phyloP scores from a whole-genome alignment of 495 filamentous ascomycete species.

The Penicillium cataractarum region DNA sequence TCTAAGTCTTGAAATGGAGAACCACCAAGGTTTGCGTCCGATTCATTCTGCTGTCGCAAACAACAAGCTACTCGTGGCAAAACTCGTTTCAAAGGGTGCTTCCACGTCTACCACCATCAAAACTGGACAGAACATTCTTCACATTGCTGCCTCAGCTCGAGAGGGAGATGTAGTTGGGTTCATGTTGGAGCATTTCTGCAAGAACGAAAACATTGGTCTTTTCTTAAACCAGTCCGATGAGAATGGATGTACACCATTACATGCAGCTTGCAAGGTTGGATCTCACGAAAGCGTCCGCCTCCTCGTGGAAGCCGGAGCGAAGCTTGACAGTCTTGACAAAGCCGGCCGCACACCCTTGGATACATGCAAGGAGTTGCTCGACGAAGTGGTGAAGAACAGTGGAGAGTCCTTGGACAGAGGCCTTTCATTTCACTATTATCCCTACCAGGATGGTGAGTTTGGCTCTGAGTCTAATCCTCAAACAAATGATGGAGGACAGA shows the following conservation, averaged over 20 bases:
- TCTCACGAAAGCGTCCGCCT: slow-evolving; percentile 5
- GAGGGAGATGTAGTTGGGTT: slow-evolving; percentile 4
- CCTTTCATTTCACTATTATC: background rate
- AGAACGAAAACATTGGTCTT: background rate
- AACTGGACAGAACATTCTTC: background rate
- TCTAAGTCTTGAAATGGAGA: background rate
- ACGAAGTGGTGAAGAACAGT: background rate
- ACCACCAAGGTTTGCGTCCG: background rate
- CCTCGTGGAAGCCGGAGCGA: background rate
- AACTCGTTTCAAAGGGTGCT: slow-evolving; percentile 6
- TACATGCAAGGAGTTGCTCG: background rate
- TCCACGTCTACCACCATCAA: background rate
- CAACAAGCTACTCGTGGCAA: background rate
- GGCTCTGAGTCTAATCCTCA: slow-evolving; percentile 3
- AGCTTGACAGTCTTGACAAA: background rate
- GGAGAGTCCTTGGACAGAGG: background rate
- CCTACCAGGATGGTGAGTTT: background rate
- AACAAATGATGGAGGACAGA: slow-evolving; percentile 7
- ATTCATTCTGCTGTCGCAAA: slow-evolving; percentile 5
- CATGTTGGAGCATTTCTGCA: background rate
- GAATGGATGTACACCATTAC: background rate
- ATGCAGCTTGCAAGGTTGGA: slow-evolving; percentile 5
- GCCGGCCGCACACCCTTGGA: slow-evolving; percentile 5
- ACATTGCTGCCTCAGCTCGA: slow-evolving; percentile 7
- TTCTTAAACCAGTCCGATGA: background rate